Conservation (phyloP, 768 basidiomycete genomes). For the Cystofilobasidium ferigula region DNA sequence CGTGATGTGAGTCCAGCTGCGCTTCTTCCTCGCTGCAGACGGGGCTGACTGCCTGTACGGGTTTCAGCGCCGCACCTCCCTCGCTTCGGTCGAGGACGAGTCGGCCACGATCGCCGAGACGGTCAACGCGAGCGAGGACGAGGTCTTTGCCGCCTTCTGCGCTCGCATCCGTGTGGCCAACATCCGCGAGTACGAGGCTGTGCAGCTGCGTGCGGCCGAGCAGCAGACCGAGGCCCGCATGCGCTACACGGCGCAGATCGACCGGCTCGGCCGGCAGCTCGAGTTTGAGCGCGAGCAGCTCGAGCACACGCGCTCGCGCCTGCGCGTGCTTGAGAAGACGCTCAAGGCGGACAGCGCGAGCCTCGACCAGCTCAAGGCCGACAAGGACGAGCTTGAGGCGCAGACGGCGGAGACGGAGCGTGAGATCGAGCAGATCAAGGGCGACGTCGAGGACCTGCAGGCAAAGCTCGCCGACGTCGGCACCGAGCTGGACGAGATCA, state of each 20-base stretch:
- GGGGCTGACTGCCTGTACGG: neutral
- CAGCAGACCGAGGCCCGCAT: constrained; percentile 75
- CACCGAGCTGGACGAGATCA: constrained; percentile 39
- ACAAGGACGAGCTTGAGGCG: constrained; percentile 40
- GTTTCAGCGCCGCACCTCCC: constrained; percentile 30
- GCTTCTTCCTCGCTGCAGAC: neutral
- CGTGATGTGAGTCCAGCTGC: constrained; percentile 4
- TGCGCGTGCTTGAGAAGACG: constrained; percentile 48
- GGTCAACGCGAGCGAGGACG: constrained; percentile 69
- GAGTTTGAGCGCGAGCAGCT: constrained; percentile 73
- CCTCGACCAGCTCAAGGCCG: constrained; percentile 47
- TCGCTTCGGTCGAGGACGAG: constrained; percentile 47
- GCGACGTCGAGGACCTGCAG: constrained; percentile 46
- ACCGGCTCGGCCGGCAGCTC: constrained; percentile 73
- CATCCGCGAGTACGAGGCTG: constrained; percentile 88
- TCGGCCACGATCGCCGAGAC: constrained; percentile 49
- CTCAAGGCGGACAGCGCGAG: constrained; percentile 48
- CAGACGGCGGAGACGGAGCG: constrained; percentile 17
- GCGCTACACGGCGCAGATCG: constrained; percentile 74
- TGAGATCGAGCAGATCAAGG: constrained; percentile 41
- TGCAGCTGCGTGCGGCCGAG: constrained; percentile 75
- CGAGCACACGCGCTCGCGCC: constrained; percentile 52
- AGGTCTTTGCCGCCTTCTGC: constrained; percentile 68
- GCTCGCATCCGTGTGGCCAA: constrained; percentile 60
- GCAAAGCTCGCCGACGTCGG: constrained; percentile 48